Conservation (phyloP, 2,329 filamentous ascomycete species). For the Didymellaceae sp. region DNA sequence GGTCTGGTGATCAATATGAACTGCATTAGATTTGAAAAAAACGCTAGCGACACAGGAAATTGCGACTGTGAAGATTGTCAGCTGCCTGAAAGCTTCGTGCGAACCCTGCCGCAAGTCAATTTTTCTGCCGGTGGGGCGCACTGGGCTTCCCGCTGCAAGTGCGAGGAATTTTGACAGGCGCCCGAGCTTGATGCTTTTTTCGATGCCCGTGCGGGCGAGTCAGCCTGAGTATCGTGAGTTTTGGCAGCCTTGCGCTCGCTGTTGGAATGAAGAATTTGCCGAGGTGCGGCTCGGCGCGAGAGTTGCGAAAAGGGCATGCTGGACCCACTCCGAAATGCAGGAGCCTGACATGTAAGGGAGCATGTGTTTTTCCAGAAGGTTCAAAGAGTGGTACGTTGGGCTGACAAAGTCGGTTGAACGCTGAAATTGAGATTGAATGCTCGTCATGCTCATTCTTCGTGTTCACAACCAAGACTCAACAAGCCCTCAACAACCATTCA, state of each 20-base stretch:
- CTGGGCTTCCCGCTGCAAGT: slow-evolving; percentile 16
- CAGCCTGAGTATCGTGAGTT: neutral
- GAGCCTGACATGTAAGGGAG: neutral
- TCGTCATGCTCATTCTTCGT: neutral
- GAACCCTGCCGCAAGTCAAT: slow-evolving; percentile 16
- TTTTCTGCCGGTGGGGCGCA: slow-evolving; percentile 20
- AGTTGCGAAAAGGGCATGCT: slow-evolving; percentile 6
- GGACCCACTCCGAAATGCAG: slow-evolving; percentile 6
- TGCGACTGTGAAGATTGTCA: slow-evolving; percentile 2
- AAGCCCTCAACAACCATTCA: neutral
- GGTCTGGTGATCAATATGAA: slow-evolving; percentile 8
- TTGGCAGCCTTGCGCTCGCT: slow-evolving; percentile 7
- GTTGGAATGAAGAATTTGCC: slow-evolving; percentile 4
- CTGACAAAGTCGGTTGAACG: slow-evolving; percentile 7
- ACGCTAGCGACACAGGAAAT: neutral
- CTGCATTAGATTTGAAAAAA: neutral
- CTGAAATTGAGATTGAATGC: neutral
- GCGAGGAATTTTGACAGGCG: slow-evolving; percentile 18
- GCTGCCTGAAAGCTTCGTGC: neutral
- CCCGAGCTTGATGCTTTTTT: slow-evolving; percentile 7
- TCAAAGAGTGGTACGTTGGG: slow-evolving; percentile 1
- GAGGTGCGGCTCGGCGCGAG: slow-evolving; percentile 19
- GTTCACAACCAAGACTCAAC: neutral
- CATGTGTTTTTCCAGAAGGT: slow-evolving; percentile 7
- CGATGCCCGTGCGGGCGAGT: slow-evolving; percentile 6